A percentile compares a stretch with the other conserved stretches of the same genome.
These are phyloP conservation scores for Penicillium fuscoglaucum DNA, from an alignment of 2,329 filamentous ascomycete species.

Conservation along the genomic window DNA sequence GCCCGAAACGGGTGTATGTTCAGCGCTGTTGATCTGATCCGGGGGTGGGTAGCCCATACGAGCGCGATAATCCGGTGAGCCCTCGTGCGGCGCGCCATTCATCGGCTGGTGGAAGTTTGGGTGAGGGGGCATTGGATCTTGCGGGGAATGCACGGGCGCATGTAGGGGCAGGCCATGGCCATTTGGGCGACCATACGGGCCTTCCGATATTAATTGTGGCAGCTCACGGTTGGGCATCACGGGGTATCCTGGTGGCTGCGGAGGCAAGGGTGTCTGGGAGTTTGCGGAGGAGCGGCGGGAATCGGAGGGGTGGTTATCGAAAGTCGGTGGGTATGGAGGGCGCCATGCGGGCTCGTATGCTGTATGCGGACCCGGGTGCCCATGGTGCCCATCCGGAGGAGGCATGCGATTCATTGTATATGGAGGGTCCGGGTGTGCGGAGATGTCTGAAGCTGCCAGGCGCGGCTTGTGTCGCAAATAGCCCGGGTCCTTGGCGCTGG, in stretches of 20 bases:
- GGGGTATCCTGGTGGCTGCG: conserved; percentile 28
- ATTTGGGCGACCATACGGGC: conserved; percentile 36
- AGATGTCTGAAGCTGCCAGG: not conserved
- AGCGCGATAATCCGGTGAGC: conserved; percentile 34
- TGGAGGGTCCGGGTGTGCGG: not conserved
- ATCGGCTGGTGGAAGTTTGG: conserved; percentile 33
- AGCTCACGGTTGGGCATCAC: conserved; percentile 37
- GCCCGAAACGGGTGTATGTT: conserved; percentile 31
- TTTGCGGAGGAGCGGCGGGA: conserved; percentile 33
- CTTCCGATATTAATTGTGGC: conserved; percentile 36
- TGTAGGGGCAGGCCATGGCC: conserved; percentile 35
- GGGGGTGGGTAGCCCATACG: conserved; percentile 35
- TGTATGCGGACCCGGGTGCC: conserved; percentile 28
- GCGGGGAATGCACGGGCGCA: conserved; percentile 30
- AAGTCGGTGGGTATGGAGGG: conserved; percentile 29
- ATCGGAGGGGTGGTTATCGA: conserved; percentile 32
- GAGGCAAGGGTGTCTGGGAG: conserved; percentile 30
- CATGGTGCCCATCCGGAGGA: conserved; percentile 32
- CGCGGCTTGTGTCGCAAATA: conserved; percentile 1
- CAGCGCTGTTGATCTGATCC: conserved; percentile 33
- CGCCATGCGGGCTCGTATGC: conserved; percentile 38
- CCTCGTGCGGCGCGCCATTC: conserved; percentile 37
- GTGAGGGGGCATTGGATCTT: conserved; percentile 29
- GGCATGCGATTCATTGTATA: conserved; percentile 35
- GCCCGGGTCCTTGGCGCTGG: not conserved